These are phyloP conservation scores for Collybiopsis confluens DNA, from an alignment of 768 basidiomycete species.

Conservation along the genomic window DNA sequence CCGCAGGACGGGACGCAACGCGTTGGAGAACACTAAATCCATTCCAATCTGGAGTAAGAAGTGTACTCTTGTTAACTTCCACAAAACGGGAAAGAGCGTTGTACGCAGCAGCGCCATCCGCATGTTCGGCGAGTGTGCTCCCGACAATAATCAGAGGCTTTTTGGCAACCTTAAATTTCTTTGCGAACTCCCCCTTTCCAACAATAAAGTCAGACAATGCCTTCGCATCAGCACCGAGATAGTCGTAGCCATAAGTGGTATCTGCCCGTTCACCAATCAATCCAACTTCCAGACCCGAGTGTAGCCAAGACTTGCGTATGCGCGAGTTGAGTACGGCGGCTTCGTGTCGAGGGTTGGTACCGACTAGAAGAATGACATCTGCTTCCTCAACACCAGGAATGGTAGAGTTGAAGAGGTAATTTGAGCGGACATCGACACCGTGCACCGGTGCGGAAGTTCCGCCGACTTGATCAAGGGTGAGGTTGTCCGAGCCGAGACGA, in stretches of 20 bases:
- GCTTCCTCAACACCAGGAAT: constrained; percentile 89
- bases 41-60: constrained; percentile 91
- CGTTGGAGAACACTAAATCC: constrained; percentile 92
- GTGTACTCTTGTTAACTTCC: constrained; percentile 64
- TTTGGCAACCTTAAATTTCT: constrained; percentile 87
- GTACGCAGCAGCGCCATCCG: constrained; percentile 76
- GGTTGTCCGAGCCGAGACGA: constrained; percentile 92
- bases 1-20: constrained; percentile 88
- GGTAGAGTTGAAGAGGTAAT: constrained; percentile 94
- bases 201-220: constrained; percentile 73
- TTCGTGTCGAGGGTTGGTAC: constrained; percentile 96
- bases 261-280: constrained; percentile 89
- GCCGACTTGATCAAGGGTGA: constrained; percentile 68
- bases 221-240: constrained; percentile 74
- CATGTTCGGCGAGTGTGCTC: constrained; percentile 78
- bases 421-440: constrained; percentile 88
- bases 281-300: constrained; percentile 81
- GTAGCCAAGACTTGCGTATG: constrained; percentile 92
- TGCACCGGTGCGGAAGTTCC: constrained; percentile 69
- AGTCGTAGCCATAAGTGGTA: constrained; percentile 90
- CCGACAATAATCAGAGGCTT: constrained; percentile 92
- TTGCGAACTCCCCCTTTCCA: constrained; percentile 75
- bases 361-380: constrained; percentile 89
- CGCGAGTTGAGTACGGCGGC: constrained; percentile 97
- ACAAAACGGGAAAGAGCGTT: constrained; percentile 78